Conservation (phyloP, 2,329 filamentous ascomycete genomes). For the Sclerotinia nivalis region DNA sequence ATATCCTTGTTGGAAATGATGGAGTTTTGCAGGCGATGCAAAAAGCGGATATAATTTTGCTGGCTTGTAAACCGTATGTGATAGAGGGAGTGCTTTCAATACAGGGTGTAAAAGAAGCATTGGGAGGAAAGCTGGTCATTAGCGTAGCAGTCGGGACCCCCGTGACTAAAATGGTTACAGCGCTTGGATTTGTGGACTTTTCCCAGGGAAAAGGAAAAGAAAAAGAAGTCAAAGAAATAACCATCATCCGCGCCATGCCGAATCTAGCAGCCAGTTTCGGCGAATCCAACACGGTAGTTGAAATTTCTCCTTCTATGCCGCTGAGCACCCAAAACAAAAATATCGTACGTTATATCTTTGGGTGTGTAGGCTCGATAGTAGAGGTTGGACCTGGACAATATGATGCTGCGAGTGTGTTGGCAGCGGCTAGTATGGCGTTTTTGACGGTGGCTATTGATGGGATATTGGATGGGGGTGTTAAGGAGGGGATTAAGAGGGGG, state of each 20-base stretch:
- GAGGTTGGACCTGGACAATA: slow-evolving; percentile 66
- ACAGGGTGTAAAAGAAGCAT: slow-evolving; percentile 68
- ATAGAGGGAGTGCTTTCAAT: slow-evolving; percentile 66
- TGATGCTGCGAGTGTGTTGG: slow-evolving; percentile 72
- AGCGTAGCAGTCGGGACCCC: slow-evolving; percentile 80
- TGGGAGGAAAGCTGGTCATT: slow-evolving; percentile 79
- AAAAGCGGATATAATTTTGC: slow-evolving; percentile 71
- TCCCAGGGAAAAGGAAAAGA: not conserved
- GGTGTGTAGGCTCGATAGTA: slow-evolving; percentile 68
- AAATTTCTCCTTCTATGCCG: slow-evolving; percentile 22
- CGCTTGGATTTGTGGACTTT: slow-evolving; percentile 55
- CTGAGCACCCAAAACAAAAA: slow-evolving; percentile 16
- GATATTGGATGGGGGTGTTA: slow-evolving; percentile 74
- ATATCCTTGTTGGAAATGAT: slow-evolving; percentile 47
- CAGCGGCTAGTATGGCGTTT: slow-evolving; percentile 74
- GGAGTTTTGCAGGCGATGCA: slow-evolving; percentile 65
- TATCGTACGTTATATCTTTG: slow-evolving; percentile 76
- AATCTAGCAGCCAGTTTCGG: slow-evolving; percentile 80
- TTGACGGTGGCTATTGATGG: slow-evolving; percentile 75
- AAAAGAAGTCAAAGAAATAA: slow-evolving; percentile 44
- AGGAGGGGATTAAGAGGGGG: slow-evolving; percentile 71
- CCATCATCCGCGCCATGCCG: slow-evolving; percentile 77
- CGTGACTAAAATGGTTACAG: slow-evolving; percentile 61
- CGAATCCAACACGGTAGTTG: slow-evolving; percentile 79
- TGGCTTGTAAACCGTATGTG: slow-evolving; percentile 81